Conservation (phyloP, 2,329 filamentous ascomycete species). For the Pseudogymnoascus sp. region DNA sequence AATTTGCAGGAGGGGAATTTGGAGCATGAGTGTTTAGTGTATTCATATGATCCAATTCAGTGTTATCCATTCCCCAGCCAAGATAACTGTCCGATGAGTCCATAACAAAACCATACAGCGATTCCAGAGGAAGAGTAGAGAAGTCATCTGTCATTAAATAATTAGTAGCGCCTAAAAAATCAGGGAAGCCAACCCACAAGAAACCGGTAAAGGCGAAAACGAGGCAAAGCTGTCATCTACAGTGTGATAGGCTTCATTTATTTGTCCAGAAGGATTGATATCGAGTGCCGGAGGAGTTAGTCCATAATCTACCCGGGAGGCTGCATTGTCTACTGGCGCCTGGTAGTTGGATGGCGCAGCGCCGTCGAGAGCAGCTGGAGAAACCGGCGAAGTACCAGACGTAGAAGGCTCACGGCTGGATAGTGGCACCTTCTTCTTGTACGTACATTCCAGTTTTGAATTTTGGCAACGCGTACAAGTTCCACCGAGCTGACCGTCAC, state of each 20-base stretch:
- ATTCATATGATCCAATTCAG: constrained; percentile 12
- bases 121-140: constrained; percentile 11
- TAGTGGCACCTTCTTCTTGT: constrained; percentile 2
- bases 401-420: background rate
- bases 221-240: background rate
- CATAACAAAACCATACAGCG: constrained; percentile 15
- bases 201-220: background rate
- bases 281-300: background rate
- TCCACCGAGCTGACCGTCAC: constrained; percentile 12
- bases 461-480: constrained; percentile 11
- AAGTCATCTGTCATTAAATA: constrained; percentile 11
- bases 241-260: background rate
- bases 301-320: background rate
- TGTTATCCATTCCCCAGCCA: constrained; percentile 15
- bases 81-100: constrained; percentile 15
- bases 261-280: background rate
- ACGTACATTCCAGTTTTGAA: constrained; percentile 12
- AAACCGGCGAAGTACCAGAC: background rate
- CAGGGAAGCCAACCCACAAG: background rate
- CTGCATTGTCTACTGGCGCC: background rate
- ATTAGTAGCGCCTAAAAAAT: background rate
- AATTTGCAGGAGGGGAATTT: constrained; percentile 13
- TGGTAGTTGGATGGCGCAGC: background rate
- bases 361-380: background rate
- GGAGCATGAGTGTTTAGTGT: constrained; percentile 12